Evolutionary conservation across 225 moss, liverwort and hornwort species (phyloP).

Genomic region (Lunularia cruciata): DNA sequence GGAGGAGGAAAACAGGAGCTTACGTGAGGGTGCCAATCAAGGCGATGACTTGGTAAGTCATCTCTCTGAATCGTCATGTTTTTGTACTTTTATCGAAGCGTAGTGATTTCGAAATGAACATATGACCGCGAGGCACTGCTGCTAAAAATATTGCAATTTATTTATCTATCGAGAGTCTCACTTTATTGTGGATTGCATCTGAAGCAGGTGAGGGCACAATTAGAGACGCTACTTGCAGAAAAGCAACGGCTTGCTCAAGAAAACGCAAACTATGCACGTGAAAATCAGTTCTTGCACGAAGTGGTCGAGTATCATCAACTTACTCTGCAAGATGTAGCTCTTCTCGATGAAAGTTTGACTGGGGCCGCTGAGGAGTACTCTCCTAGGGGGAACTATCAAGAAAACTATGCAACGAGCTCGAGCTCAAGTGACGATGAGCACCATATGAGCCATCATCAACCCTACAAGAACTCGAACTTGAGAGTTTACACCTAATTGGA

Average conservation of each 20-base stretch:
- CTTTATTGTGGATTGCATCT: constrained; percentile 2
- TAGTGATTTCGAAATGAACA: background rate
- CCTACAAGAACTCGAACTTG: constrained; percentile 21
- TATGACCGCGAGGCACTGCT: too few species aligned
- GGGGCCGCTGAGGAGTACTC: constrained; percentile 26
- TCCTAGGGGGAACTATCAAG: constrained; percentile 3
- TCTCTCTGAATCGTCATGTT: background rate
- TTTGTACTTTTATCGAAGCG: background rate
- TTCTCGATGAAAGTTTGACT: constrained; percentile 35
- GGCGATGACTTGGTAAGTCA: constrained; percentile 81
- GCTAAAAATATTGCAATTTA: too few species aligned
- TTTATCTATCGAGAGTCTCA: too few species aligned
- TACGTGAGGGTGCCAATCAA: constrained; percentile 79
- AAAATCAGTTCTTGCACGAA: constrained; percentile 92
- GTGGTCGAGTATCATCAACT: constrained; percentile 93
- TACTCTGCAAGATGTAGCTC: constrained; percentile 41
- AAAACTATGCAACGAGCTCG: constrained; percentile 20
- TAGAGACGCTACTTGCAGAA: constrained; percentile 90
- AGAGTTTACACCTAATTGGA: constrained; percentile 9
- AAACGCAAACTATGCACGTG: constrained; percentile 80
- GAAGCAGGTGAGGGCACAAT: constrained; percentile 77
- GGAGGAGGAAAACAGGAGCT: constrained; percentile 86
- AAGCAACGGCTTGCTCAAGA: constrained; percentile 93
- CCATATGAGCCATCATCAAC: background rate
- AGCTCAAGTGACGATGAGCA: constrained; percentile 23